phyloP scores from a whole-genome alignment of 257 asterid genomes.

The Salvia hispanica region DNA sequence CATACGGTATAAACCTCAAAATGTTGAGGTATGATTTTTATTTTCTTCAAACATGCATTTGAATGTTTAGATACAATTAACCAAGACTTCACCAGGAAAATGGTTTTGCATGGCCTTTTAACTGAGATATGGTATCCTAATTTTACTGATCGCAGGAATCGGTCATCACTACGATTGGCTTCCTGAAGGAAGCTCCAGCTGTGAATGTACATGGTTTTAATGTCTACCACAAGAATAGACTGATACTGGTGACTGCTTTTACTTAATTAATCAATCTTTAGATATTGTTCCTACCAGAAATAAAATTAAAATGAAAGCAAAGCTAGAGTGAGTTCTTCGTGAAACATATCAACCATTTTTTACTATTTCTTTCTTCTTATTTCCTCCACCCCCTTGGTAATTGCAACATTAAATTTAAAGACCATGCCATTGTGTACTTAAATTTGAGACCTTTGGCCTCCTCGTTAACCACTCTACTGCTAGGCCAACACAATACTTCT shows the following conservation, averaged over 20 bases:
- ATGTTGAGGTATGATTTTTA: constrained; percentile 48
- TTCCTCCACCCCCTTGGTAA: too few relatives aligned
- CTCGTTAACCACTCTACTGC: too few relatives aligned
- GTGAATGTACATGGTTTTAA: constrained; percentile 90
- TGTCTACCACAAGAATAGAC: constrained; percentile 93
- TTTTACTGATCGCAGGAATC: constrained; percentile 55
- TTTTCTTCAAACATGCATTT: background rate
- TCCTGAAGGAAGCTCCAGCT: constrained; percentile 85
- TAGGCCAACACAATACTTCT: background rate
- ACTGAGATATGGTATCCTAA: constrained; percentile 19
- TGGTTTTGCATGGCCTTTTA: background rate
- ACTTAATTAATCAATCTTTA: constrained; percentile 23
- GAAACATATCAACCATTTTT: constrained; percentile 20
- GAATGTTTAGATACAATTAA: background rate
- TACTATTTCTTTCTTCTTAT: too few relatives aligned
- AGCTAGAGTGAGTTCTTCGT: constrained; percentile 16
- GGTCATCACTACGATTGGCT: constrained; percentile 79
- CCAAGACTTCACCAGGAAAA: constrained; percentile 9
- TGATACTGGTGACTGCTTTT: constrained; percentile 70
- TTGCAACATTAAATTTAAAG: too few relatives aligned
- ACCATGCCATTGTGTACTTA: too few relatives aligned
- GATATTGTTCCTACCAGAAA: constrained; percentile 3
- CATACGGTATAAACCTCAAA: constrained; percentile 74
- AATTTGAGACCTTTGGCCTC: too few relatives aligned
- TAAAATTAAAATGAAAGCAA: constrained; percentile 2